Evolutionary conservation across 768 basidiomycete genomes (phyloP).

Genomic region (Tylopilus felleus): DNA sequence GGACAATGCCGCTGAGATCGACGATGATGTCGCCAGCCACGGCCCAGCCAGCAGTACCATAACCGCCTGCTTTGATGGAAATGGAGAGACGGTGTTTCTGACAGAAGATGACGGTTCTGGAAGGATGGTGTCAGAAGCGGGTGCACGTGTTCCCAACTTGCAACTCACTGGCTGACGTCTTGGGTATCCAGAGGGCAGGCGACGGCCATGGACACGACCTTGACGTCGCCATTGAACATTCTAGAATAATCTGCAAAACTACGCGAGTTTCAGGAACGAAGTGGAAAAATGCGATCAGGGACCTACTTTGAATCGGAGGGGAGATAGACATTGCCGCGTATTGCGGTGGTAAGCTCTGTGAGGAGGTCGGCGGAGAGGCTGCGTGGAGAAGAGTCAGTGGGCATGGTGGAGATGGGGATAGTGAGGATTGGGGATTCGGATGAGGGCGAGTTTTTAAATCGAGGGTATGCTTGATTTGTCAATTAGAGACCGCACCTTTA

Average conservation of each 20-base stretch:
- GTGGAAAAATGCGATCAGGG: background rate
- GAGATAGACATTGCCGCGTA: slow-evolving; percentile 48
- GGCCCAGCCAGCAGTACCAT: slow-evolving; percentile 88
- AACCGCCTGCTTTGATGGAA: slow-evolving; percentile 87
- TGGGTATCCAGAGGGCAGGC: slow-evolving; percentile 73
- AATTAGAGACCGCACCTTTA: slow-evolving; percentile 5
- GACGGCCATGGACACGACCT: slow-evolving; percentile 56
- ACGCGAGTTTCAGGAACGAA: background rate
- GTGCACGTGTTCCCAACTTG: background rate
- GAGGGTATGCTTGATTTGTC: slow-evolving; percentile 10
- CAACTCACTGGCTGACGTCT: slow-evolving; percentile 76
- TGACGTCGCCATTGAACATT: slow-evolving; percentile 79
- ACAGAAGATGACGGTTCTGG: slow-evolving; percentile 72
- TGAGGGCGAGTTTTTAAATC: background rate
- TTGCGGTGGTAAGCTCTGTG: slow-evolving; percentile 43
- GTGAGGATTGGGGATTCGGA: slow-evolving; percentile 4
- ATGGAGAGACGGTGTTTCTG: slow-evolving; percentile 63
- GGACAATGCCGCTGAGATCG: slow-evolving; percentile 68
- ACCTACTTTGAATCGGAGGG: slow-evolving; percentile 42
- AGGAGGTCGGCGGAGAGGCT: slow-evolving; percentile 31
- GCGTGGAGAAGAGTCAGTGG: background rate
- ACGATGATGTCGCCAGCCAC: slow-evolving; percentile 83
- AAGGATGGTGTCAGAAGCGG: slow-evolving; percentile 6
- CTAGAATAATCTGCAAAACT: slow-evolving; percentile 33
- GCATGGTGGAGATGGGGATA: slow-evolving; percentile 19